Conservation (phyloP, 164 flowering plant species). For the Amborella trichopoda region DNA sequence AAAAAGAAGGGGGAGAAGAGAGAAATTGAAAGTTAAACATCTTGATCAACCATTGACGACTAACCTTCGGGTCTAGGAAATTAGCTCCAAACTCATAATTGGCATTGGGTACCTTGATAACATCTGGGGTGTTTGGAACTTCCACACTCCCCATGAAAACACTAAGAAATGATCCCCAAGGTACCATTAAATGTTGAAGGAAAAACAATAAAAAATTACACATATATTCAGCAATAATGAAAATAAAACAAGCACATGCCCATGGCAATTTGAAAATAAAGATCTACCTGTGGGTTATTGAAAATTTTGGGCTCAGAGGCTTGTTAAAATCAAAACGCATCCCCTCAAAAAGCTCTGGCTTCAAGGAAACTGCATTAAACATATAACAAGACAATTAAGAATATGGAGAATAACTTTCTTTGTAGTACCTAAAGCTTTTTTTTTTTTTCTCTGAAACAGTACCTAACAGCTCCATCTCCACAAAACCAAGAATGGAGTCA, state of each 20-base stretch:
- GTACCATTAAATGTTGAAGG: not conserved
- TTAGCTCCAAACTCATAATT: constrained; percentile 95
- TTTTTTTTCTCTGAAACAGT: too few species aligned
- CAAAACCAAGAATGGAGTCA: too few species aligned
- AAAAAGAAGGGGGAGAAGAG: not conserved
- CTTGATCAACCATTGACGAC: too few species aligned
- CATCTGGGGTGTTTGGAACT: constrained; percentile 69
- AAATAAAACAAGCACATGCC: not conserved
- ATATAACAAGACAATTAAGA: too few species aligned
- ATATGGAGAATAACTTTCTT: too few species aligned
- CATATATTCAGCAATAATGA: not conserved
- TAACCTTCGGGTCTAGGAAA: constrained; percentile 80
- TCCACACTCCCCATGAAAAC: constrained; percentile 83
- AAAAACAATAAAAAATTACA: not conserved
- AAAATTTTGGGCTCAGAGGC: constrained; percentile 67
- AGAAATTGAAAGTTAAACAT: too few species aligned
- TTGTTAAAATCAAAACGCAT: constrained; percentile 88
- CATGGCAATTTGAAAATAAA: not conserved
- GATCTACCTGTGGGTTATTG: constrained; percentile 80
- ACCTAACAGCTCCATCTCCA: too few species aligned
- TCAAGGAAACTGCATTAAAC: constrained; percentile 86
- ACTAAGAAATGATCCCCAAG: constrained; percentile 20
- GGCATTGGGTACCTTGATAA: constrained; percentile 78
- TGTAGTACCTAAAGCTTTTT: too few species aligned
- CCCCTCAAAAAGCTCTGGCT: constrained; percentile 93